phyloP scores from a whole-genome alignment of 78 protist species.

The Cyanophora paradoxa region DNA sequence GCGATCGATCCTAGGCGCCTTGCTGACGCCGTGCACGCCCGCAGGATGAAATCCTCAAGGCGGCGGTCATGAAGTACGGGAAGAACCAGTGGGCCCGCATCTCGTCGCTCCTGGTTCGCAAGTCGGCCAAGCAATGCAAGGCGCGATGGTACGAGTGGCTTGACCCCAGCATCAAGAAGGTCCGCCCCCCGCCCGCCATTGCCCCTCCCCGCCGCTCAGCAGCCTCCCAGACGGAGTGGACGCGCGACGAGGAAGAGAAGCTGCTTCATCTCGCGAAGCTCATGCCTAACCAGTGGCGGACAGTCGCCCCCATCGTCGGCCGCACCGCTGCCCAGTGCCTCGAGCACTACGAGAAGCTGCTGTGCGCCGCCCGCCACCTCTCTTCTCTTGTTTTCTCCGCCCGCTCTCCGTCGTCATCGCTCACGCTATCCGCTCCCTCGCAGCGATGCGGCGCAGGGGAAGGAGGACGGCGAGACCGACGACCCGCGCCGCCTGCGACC shows the following conservation, averaged over 20 bases:
- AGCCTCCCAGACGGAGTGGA: slow-evolving; percentile 90
- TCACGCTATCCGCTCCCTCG: not conserved
- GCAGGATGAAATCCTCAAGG: slow-evolving; percentile 97
- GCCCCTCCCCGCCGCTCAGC: not conserved
- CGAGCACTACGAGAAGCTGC: slow-evolving; percentile 92
- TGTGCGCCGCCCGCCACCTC: slow-evolving; percentile 16
- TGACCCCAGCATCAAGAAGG: slow-evolving; percentile 97
- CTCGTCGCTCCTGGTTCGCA: slow-evolving; percentile 89
- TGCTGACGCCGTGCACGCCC: not conserved
- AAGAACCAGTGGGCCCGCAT: slow-evolving; percentile 57
- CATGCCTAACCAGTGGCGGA: slow-evolving; percentile 92
- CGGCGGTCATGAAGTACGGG: slow-evolving; percentile 99
- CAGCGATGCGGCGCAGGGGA: slow-evolving; percentile 18
- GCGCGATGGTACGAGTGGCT: slow-evolving; percentile 98
- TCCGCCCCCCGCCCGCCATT: not conserved
- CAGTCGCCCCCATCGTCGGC: slow-evolving; percentile 96
- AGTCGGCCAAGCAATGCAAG: slow-evolving; percentile 97
- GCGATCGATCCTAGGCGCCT: not conserved
- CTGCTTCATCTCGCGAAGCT: slow-evolving; percentile 95
- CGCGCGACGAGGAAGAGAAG: slow-evolving; percentile 97
- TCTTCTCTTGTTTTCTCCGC: not conserved
- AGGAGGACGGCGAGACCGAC: slow-evolving; percentile 35
- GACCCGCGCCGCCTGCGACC: slow-evolving; percentile 89
- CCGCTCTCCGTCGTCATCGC: not conserved
- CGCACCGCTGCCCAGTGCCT: slow-evolving; percentile 97